Evolutionary conservation across 2,329 filamentous ascomycete species (phyloP), one percentile per base, ranked within the genome.

Genomic region (Fusarium sp.): DNA sequence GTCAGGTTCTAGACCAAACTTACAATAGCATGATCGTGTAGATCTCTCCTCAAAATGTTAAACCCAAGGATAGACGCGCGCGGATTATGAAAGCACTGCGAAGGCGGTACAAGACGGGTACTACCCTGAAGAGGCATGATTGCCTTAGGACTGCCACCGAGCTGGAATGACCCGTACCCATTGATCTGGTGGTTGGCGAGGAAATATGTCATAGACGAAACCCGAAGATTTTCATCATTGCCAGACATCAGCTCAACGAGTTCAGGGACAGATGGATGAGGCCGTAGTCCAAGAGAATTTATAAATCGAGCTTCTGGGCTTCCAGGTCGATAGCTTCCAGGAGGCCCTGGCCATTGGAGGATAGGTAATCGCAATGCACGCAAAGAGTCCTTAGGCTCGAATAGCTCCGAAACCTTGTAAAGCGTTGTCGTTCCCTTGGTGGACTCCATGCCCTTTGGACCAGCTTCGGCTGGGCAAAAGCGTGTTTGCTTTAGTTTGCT

Each of bases 21-120:
- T 80, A 86, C 85, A 72, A 81, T 86, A 22, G 95, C 94, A 84
- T 98, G 94, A 17, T 88, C 84, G 69, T 93, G 91, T n/a, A 98
- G 87, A 72, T 96, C 93, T 54, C 85, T 88, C 69, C 90, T 88
- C 39, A 99, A 84, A 24, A 98, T 92, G 32, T 91, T 87, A 78
- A 97, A 98, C 0, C 94, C 94, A 59, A 99, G 87, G 9, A 97
- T 86, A 2, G 92, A 87, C 28, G 94, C 93, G 47, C 89, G 89
- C 44, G 92, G 89, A 75, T 98, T 96, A 2, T 91, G 94, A 79
- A 94, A 99, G 79, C 95, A 98, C 66, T 91, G 89, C 4, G 88
- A 89, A 0, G 96, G 95, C 2, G 88, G 84, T 3, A 94, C 93
- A 35, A 98, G 85, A 63, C 90, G 87, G 8, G 87, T 84, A n/a